These are phyloP conservation scores for Candida pseudoglaebosa DNA, from an alignment of 805 yeast species.

Conservation along the genomic window DNA sequence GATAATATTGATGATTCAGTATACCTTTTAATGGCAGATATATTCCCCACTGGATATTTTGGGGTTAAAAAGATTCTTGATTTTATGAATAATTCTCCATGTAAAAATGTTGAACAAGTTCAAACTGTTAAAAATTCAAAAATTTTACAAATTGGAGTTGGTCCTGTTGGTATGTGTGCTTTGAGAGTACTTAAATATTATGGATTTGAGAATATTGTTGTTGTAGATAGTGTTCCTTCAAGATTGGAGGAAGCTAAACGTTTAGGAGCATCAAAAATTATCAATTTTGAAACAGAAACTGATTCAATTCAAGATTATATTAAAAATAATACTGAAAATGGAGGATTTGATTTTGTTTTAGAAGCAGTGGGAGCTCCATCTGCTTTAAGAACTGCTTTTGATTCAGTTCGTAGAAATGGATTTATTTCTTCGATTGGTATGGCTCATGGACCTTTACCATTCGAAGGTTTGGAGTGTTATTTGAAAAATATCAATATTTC, in stretches of 20 bases:
- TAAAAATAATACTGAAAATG: conserved; percentile 33
- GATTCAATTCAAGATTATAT: conserved; percentile 24
- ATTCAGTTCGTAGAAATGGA: conserved; percentile 54
- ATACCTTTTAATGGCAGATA: conserved; percentile 58
- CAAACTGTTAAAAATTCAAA: conserved; percentile 24
- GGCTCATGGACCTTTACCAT: conserved; percentile 55
- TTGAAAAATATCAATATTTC: conserved; percentile 52
- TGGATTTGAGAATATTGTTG: conserved; percentile 43
- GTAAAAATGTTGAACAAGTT: conserved; percentile 13
- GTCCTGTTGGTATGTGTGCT: conserved; percentile 59
- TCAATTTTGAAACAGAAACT: conserved; percentile 39
- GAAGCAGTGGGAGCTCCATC: conserved; percentile 57
- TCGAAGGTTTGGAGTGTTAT: conserved; percentile 55
- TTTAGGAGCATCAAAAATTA: conserved; percentile 48
- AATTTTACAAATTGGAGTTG: conserved; percentile 54
- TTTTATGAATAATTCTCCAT: conserved; percentile 29
- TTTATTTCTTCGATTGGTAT: conserved; percentile 57
- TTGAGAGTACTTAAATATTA: conserved; percentile 40
- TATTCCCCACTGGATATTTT: conserved; percentile 60
- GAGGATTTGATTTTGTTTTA: conserved; percentile 58
- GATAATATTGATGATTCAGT: conserved; percentile 37
- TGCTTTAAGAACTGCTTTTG: conserved; percentile 50
- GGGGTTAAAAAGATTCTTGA: conserved; percentile 51
- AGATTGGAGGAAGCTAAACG: conserved; percentile 41
- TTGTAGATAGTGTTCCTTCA: conserved; percentile 47